Evolutionary conservation across 305 asterid species (phyloP), one percentile per base, ranked within the genome.

Genomic region (Solanum hybrid): DNA sequence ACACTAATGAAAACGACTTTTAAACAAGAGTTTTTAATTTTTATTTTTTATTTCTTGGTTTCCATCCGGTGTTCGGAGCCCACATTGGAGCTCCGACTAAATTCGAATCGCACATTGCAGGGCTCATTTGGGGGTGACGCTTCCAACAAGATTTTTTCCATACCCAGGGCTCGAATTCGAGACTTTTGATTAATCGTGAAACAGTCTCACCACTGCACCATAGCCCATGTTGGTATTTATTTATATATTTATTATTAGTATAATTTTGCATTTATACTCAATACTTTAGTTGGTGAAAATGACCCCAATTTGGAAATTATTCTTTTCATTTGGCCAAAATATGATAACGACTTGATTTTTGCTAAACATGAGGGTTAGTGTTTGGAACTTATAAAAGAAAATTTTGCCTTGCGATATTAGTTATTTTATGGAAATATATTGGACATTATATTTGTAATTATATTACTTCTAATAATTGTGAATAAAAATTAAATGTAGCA

Each of bases 51-150:
- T 61, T 7, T 61, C 0, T 61, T 61, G 11, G 2, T 20, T 20
- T 61, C 0, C 1, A 20, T 61, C 0, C 11, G 11, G 12, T 20
- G 0, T 61, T 2, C 0, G 0, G 2, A 20, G 24, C 11, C 0
- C 5, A 1, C 8, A 3, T 0, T 61, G 12, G 64, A 61, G 11
- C 0, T 3, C 2, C 1, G 5, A 61, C 5, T 61, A 20, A 61
- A 61, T 61, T 0, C 2, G 0, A 0, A 4, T 3, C 26, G 0
- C 0, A 0, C 1, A 20, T 20, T 61, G 5, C 1, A 61, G 1
- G 0, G 5, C 11, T 0, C 1, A 61, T 61, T 61, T 0, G 10
- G 26, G 5, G 2, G 12, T 61, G 26, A 4, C 0, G 11, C 12
- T 61, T 0, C 5, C 26, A 61, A 61, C 11, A 20, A 7, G 5